Evolutionary conservation across 768 basidiomycete species (phyloP), one percentile per base, ranked within the genome.

Genomic region (Neoboletus brunneissimus): DNA sequence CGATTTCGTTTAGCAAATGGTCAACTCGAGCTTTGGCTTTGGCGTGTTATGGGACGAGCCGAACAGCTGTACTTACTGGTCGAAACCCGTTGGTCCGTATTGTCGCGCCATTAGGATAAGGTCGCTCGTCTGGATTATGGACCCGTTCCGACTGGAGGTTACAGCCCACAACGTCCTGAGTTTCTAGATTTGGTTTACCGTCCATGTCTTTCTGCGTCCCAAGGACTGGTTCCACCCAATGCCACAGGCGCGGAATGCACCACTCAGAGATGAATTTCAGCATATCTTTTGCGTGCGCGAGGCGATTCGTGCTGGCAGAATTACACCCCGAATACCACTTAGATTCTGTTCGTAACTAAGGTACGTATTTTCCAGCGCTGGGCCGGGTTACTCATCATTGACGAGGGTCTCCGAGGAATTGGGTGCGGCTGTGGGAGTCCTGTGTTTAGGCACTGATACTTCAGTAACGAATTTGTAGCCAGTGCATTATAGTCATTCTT

Each of bases 1-100:
- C 75, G 76, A 67, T 74, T 76, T 77, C 75, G 75, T 72, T 75
- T 76, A 76, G 80, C 79, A 77, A 77, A 76, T 77, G 72, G 72
- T 73, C 71, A 65, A 69, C 69, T 73, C 67, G 66, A 70, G 56
- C 67, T 65, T 71, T 74, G 67, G 67, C 70, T 62, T 71, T 70
- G 69, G 61, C 71, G 70, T 74, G 54, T 74, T 64, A 72, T 71
- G 65, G 73, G 62, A 59, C 68, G 65, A 68, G 57, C 72, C 63
- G 70, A 64, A 68, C 66, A 68, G 44, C 72, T 72, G 72, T 72
- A 73, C 72, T 73, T 73, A 73, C 57, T 73, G 70, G 72, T 72
- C 68, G 62, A 69, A 72, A 65, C 62, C 70, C 69, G 58, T 68
- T 72, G 71, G 72, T 72, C 71, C 71, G 52, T 72, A 61, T 65